Evolutionary conservation across 495 filamentous ascomycete species (phyloP), one percentile per base, ranked within the genome.

Genomic region (Mycothermus thermophilus): DNA sequence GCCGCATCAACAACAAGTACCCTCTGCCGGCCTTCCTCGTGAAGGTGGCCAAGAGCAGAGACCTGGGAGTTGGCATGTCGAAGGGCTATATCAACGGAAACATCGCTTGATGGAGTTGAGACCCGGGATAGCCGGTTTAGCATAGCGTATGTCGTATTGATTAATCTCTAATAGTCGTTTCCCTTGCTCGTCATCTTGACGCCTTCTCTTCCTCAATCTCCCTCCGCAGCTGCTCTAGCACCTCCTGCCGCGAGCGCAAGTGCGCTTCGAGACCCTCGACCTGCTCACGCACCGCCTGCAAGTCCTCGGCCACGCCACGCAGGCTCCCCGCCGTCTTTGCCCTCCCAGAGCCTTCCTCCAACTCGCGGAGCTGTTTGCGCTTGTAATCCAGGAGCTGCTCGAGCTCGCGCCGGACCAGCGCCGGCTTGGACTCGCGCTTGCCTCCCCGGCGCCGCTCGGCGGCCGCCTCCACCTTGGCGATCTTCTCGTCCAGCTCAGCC

Each of bases 361-460:
- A 30, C 63, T 92, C 59, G 21, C 74, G 47, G 47, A 83, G 53
- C 53, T 75, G 71, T 38, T 69, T 57, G 34, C 80, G 58, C 63
- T 85, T 85, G 50, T 79, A 83, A 40, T 85, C 80, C 40, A 97
- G 57, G 52, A 97, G 60, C 62, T 88, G 79, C 56, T 94, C 84
- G 27, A 93, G 63, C 62, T 97, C 90, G 38, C 88, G 65, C 67
- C 95, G 95, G 34, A 94, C 83, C 11, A 97, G 60, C 37, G 84
- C 83, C 3, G 84, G 79, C 48, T 75, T 78, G 28, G 71, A 72
- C 34, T 81, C 76, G 15, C 77, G 55, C 51, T 69, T 68, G 34
- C 69, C 54, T 25, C 74, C 50, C 35, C 37, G 20, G 27, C 34
- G 40, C 19, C 40, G 33, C 27, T 41, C 36, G 63, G 38, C 69